Evolutionary conservation across 352 stramenopile species (phyloP).

Genomic region (Globisporangium barbulae): DNA sequence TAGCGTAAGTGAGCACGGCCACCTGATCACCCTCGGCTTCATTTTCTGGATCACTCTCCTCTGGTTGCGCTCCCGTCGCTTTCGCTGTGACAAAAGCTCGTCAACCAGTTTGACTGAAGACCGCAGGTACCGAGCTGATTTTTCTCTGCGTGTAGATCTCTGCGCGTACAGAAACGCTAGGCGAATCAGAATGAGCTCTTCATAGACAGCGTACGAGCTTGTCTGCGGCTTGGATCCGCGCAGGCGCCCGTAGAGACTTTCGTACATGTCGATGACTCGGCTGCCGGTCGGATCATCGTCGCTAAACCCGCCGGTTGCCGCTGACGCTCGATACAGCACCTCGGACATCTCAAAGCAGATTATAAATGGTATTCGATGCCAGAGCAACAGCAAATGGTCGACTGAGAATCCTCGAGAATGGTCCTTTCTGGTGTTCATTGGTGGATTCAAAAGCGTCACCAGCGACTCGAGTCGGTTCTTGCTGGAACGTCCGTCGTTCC

Average conservation of each 20-base stretch:
- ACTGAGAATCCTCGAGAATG: conserved; percentile 4
- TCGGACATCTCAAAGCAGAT: conserved; percentile 66
- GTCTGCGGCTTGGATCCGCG: conserved; percentile 28
- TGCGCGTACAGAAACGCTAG: conserved; percentile 50
- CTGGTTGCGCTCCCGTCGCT: not conserved
- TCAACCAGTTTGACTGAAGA: conserved; percentile 23
- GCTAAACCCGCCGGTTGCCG: conserved; percentile 6
- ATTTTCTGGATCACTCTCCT: conserved; percentile 3
- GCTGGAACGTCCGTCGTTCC: conserved; percentile 10
- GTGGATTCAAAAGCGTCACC: not conserved
- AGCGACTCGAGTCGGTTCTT: conserved; percentile 8
- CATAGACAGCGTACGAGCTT: conserved; percentile 32
- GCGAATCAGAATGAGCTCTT: conserved; percentile 52
- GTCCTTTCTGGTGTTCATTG: not conserved
- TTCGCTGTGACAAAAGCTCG: conserved; percentile 31
- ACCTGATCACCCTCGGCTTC: conserved; percentile 28
- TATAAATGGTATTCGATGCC: conserved; percentile 55
- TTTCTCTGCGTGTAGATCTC: conserved; percentile 6
- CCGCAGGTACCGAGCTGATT: conserved; percentile 18
- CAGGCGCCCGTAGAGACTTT: conserved; percentile 53
- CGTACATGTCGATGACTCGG: conserved; percentile 41
- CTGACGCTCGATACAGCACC: conserved; percentile 38
- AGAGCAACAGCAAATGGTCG: conserved; percentile 41
- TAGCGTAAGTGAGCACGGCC: conserved; percentile 23
- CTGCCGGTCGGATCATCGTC: not conserved